A percentile compares a stretch with the other conserved stretches of the same genome.
Evolutionary conservation across 2,329 filamentous ascomycete species (phyloP).

Genomic region (Atkinsonella hypoxylon): DNA sequence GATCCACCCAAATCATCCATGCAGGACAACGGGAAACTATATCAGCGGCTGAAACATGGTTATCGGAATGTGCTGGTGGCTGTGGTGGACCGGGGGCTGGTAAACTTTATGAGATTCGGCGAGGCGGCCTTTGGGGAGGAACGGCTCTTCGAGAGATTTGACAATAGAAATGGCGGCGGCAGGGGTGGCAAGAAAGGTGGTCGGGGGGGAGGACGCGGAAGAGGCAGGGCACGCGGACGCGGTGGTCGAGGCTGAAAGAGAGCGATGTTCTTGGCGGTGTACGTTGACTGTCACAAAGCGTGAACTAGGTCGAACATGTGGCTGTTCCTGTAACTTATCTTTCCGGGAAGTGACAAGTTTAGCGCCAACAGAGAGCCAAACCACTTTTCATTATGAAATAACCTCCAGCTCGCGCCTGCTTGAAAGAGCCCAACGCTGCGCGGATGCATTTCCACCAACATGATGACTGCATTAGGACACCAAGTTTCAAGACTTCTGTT

Average conservation of each 20-base stretch:
- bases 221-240: conserved; percentile 12
- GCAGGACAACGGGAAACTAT: conserved; percentile 41
- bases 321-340: background rate
- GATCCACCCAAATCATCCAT: conserved; percentile 38
- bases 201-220: conserved; percentile 17
- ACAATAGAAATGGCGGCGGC: conserved; percentile 30
- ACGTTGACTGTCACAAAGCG: background rate
- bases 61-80: conserved; percentile 75
- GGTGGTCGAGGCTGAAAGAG: conserved; percentile 6
- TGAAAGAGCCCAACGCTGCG: background rate
- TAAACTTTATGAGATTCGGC: conserved; percentile 73
- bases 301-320: too few species aligned
- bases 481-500: background rate
- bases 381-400: background rate
- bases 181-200: conserved; percentile 23
- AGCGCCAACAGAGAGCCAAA: background rate
- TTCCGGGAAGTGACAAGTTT: background rate
- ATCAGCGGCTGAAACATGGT: conserved; percentile 72
- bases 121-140: conserved; percentile 74
- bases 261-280: background rate
- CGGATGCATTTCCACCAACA: background rate
- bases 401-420: background rate
- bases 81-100: conserved; percentile 78
- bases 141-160: conserved; percentile 52
- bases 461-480: background rate